phyloP scores from a whole-genome alignment of 2,329 filamentous ascomycete species.

The Nemania sp. region DNA sequence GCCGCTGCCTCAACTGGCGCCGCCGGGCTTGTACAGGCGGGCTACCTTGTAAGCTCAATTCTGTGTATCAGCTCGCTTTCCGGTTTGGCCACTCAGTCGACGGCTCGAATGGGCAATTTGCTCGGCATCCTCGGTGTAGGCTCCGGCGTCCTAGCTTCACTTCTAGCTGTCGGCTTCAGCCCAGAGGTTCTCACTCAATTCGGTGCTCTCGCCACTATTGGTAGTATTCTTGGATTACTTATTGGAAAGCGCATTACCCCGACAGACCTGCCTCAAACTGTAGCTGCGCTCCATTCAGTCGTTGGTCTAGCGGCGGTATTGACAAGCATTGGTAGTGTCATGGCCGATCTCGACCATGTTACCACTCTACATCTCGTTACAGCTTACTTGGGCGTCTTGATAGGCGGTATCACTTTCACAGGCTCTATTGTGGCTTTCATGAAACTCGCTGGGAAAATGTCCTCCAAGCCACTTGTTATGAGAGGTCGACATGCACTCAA shows the following conservation, averaged over 20 bases:
- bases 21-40: slow-evolving; percentile 82
- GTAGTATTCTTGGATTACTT: slow-evolving; percentile 67
- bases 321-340: slow-evolving; percentile 84
- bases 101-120: slow-evolving; percentile 82
- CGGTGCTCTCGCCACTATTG: slow-evolving; percentile 71
- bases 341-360: slow-evolving; percentile 70
- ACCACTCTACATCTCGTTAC: slow-evolving; percentile 83
- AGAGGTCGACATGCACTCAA: slow-evolving; percentile 79
- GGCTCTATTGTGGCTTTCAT: slow-evolving; percentile 88
- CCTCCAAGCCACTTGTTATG: slow-evolving; percentile 72
- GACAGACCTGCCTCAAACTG: slow-evolving; percentile 85
- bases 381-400: slow-evolving; percentile 83
- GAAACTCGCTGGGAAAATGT: slow-evolving; percentile 82
- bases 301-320: slow-evolving; percentile 87
- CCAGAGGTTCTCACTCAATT: slow-evolving; percentile 80
- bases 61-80: slow-evolving; percentile 85
- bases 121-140: slow-evolving; percentile 84
- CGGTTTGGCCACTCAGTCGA: slow-evolving; percentile 78
- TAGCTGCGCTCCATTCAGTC: slow-evolving; percentile 86
- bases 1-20: slow-evolving; percentile 80
- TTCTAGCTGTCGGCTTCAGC: slow-evolving; percentile 79
- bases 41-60: slow-evolving; percentile 82
- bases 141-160: slow-evolving; percentile 79
- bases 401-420: slow-evolving; percentile 87
- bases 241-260: slow-evolving; percentile 88